Conservation (phyloP, 2,329 filamentous ascomycete species). For the Fusarium cyanostomum region DNA sequence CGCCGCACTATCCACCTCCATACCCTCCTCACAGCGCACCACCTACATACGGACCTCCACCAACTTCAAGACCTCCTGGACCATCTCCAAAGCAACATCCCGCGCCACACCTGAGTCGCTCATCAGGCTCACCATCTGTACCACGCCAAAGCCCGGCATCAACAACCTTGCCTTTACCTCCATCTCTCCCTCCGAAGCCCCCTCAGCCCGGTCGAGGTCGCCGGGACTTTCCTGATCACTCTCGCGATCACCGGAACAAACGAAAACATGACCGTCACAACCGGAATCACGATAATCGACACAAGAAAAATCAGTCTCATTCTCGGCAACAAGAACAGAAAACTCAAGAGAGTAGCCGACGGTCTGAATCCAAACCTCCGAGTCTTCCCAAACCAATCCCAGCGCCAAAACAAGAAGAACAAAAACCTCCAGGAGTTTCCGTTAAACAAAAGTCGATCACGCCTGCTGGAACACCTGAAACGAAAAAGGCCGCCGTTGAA, state of each 20-base stretch:
- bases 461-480: conserved; percentile 11
- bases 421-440: conserved; percentile 19
- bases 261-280: conserved; percentile 47
- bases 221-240: conserved; percentile 41
- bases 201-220: conserved; percentile 38
- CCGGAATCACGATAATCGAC: conserved; percentile 44
- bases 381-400: conserved; percentile 30
- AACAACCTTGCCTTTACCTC: conserved; percentile 24
- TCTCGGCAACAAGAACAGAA: conserved; percentile 41
- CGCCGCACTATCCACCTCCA: conserved; percentile 31
- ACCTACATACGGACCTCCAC: conserved; percentile 30
- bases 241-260: conserved; percentile 45
- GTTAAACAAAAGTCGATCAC: conserved; percentile 13
- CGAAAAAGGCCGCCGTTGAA: conserved; percentile 15
- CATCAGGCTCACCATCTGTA: conserved; percentile 26
- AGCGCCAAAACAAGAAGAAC: conserved; percentile 43
- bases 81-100: conserved; percentile 27
- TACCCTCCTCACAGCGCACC: conserved; percentile 35
- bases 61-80: conserved; percentile 18
- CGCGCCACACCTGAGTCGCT: conserved; percentile 16
- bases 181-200: conserved; percentile 48
- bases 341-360: conserved; percentile 28
- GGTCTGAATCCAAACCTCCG: conserved; percentile 10
- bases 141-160: conserved; percentile 31
- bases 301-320: conserved; percentile 39